Conservation (phyloP, 345 rosid species). For the Microcos paniculata region DNA sequence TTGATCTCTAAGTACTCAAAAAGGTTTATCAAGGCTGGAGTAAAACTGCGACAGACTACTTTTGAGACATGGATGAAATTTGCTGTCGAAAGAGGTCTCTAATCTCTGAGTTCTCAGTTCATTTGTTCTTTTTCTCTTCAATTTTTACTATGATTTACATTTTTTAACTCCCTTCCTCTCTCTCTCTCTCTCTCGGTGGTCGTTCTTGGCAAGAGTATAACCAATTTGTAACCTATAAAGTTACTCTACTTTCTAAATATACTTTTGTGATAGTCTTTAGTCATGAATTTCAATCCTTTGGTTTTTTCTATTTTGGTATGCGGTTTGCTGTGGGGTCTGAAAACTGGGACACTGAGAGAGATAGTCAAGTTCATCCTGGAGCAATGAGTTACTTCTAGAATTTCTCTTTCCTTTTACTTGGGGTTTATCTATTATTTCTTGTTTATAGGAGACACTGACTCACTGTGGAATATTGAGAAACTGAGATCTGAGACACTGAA, state of each 20-base stretch:
- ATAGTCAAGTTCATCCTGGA: background rate
- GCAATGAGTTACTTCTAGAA: background rate
- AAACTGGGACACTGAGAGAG: background rate
- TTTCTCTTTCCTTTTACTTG: background rate
- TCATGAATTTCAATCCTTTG: background rate
- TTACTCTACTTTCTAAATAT: background rate
- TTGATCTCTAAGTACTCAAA: slow-evolving; percentile 59
- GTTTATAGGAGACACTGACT: slow-evolving; percentile 57
- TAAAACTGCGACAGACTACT: slow-evolving; percentile 61
- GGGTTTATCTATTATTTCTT: slow-evolving; percentile 9
- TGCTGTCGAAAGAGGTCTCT: slow-evolving; percentile 67
- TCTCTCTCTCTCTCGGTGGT: background rate
- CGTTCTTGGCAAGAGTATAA: background rate
- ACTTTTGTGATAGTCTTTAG: background rate
- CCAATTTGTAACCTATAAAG: background rate
- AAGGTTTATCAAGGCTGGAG: slow-evolving; percentile 63
- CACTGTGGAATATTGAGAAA: slow-evolving; percentile 77
- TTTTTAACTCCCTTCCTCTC: background rate
- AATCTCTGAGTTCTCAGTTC: background rate
- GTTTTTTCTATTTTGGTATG: background rate
- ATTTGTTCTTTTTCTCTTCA: slow-evolving; percentile 7
- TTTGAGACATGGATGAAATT: slow-evolving; percentile 85
- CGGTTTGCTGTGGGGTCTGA: background rate
- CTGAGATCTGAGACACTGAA: slow-evolving; percentile 64
- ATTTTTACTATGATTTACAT: slow-evolving; percentile 1